These are phyloP conservation scores for Solanum piurae DNA, from an alignment of 257 asterid genomes.

Conservation along the genomic window DNA sequence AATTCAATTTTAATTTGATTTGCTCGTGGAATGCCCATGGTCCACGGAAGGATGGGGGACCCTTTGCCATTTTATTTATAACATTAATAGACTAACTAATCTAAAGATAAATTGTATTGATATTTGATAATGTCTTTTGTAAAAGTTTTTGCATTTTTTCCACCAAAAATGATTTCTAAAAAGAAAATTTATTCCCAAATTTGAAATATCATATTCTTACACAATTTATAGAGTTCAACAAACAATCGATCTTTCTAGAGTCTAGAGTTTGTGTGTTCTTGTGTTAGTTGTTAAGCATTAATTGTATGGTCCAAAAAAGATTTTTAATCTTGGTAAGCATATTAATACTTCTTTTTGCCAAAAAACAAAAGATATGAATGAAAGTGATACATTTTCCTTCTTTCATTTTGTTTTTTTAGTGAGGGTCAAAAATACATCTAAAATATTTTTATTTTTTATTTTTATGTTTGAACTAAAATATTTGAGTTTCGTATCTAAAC, in stretches of 20 bases:
- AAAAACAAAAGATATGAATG: neutral
- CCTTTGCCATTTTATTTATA: neutral
- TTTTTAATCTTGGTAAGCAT: neutral
- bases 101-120: neutral
- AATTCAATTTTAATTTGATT: neutral
- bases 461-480: no score
- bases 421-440: accelerated
- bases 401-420: neutral
- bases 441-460: no score
- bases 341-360: neutral
- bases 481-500: no score
- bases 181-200: neutral
- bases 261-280: neutral
- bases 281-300: neutral
- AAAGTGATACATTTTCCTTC: neutral
- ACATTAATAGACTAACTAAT: no score
- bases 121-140: neutral
- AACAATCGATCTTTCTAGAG: neutral
- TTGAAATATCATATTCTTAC: neutral
- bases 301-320: neutral
- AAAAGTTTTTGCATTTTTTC: neutral
- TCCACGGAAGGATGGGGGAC: neutral
- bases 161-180: neutral
- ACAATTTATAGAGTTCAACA: neutral
- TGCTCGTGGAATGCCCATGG: neutral